Percentiles rank a stretch among this genome's conserved stretches.
Evolutionary conservation across 768 basidiomycete species (phyloP).

Genomic region (Amanita phalloides): DNA sequence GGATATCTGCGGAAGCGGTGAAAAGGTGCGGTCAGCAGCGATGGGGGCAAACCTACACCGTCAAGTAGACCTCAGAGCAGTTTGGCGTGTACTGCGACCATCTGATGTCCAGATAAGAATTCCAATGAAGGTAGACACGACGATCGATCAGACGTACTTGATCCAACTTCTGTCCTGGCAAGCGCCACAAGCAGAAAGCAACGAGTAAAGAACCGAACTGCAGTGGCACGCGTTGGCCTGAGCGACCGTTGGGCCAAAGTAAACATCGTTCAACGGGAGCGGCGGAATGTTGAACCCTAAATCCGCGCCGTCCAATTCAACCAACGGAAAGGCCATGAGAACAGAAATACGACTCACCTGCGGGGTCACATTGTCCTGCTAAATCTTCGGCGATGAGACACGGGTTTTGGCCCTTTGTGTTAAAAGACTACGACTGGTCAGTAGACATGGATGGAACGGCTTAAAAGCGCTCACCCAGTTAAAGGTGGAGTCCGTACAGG

Average conservation of each 20-base stretch:
- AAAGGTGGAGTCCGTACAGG: neutral
- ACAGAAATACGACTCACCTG: neutral
- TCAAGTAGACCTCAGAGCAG: constrained; percentile 21
- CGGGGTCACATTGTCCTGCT: neutral
- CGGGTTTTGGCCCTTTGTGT: constrained; percentile 1
- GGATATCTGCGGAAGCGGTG: constrained; percentile 28
- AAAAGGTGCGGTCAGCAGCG: neutral
- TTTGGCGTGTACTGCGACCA: constrained; percentile 28
- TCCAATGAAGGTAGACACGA: no score
- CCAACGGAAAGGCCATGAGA: no score
- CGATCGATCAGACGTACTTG: neutral
- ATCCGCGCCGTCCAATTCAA: neutral
- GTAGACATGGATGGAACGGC: neutral
- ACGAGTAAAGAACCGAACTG: constrained; percentile 45
- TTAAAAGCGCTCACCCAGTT: neutral
- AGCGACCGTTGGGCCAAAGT: constrained; percentile 26
- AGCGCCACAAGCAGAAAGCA: constrained; percentile 46
- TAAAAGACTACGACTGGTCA: neutral
- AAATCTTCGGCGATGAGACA: neutral
- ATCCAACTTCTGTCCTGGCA: constrained; percentile 39
- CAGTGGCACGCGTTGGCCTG: constrained; percentile 37
- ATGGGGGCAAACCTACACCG: constrained; percentile 15
- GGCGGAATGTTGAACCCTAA: constrained; percentile 4
- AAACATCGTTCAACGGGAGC: constrained; percentile 27
- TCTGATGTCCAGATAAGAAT: constrained; percentile 7